Conservation (phyloP, 2,329 filamentous ascomycete genomes). For the Epichloe glyceriae region DNA sequence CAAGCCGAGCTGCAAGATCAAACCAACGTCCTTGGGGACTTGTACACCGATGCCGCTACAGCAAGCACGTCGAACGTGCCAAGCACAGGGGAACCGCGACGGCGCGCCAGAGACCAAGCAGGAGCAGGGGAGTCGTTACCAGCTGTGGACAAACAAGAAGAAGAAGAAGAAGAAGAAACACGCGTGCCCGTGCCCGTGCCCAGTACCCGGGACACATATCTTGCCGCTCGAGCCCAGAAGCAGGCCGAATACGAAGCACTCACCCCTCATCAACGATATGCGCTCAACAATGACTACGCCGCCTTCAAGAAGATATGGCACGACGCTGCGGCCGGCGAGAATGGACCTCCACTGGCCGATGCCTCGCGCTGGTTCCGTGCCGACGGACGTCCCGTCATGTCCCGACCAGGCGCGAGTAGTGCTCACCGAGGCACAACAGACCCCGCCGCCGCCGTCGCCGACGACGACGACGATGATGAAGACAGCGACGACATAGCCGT, state of each 20-base stretch:
- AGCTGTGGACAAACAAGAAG: slow-evolving; percentile 4
- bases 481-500: slow-evolving; percentile 59
- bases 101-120: slow-evolving; percentile 6
- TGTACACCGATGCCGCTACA: slow-evolving; percentile 18
- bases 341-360: slow-evolving; percentile 38
- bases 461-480: slow-evolving; percentile 28
- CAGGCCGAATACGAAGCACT: slow-evolving; percentile 29
- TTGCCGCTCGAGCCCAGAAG: slow-evolving; percentile 23
- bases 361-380: slow-evolving; percentile 40
- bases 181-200: slow-evolving; percentile 13
- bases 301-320: slow-evolving; percentile 47
- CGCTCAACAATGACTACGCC: slow-evolving; percentile 43
- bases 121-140: not conserved
- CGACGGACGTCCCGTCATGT: slow-evolving; percentile 30
- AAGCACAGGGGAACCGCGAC: slow-evolving; percentile 7
- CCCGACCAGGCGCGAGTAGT: slow-evolving; percentile 7
- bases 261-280: slow-evolving; percentile 35
- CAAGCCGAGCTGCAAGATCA: slow-evolving; percentile 38
- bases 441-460: not conserved
- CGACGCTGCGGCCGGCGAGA: slow-evolving; percentile 34
- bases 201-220: slow-evolving; percentile 21
- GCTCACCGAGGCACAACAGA: not conserved
- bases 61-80: slow-evolving; percentile 1
- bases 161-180: slow-evolving; percentile 11
- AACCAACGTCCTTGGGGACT: slow-evolving; percentile 22